Base-by-base conservation (phyloP, 1,139 yeast species). In the Diutina ranongensis region DNA sequence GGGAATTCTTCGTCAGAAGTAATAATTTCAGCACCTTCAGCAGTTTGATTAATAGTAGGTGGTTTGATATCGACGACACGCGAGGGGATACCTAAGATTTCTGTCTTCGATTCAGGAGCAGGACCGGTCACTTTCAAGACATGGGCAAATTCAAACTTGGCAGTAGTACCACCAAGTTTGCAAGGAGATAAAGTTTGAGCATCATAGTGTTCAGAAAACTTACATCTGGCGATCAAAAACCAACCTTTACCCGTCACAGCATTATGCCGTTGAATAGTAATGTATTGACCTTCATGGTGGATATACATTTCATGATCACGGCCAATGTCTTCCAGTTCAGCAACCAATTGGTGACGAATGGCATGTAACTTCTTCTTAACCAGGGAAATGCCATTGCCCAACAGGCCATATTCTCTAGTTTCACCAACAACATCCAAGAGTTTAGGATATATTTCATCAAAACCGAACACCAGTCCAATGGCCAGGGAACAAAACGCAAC, bases 401-500 rank as follows among this genome's bases (percentile, higher is more conserved):
- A 72, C 1, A 79, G 70, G 18, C 31, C 42, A 56, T 92, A 92
- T 10, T 63, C 65, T 52, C 95, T 74, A 2, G 62, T 65, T 58
- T 92, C 98, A 33, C 69, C 64, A n/a, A 92, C 98, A 45, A 92
- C 82, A 58, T 88, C 82, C 44, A 92, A 67, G 38, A 87, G 67
- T 40, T 75, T 69, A 3, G 97, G 97, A 58, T 82, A 92, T 46
- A 92, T 76, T 62, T 92, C 98, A 59, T 92, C 98, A 56, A 79
- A 88, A 16, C 98, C 98, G 64, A 85, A 83, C 1, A 88, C 94
- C 1, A 97, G 83, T 1, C 98, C 98, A 48, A 88, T 83, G 2
- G 97, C 96, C 46, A 95, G 85, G 0, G 95, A 81, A 54, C 97
- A 89, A 61, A 92, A 78, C 0, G 97, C 81, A 3, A 92, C 97